These are phyloP conservation scores for Suhomyces coccinellae DNA, from an alignment of 1,139 yeast species.

Conservation along the genomic window DNA sequence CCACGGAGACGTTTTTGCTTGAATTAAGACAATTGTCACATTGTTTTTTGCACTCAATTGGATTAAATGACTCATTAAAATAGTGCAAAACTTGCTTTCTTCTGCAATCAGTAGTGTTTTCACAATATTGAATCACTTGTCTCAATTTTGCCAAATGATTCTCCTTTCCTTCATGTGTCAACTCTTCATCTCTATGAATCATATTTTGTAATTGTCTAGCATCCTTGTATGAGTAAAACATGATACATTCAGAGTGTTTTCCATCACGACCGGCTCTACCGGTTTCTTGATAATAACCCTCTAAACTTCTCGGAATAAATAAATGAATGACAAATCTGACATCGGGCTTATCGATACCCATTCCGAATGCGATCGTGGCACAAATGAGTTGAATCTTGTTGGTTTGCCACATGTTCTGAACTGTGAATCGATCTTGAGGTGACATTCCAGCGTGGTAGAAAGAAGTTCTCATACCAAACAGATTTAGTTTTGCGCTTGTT, in stretches of 20 bases:
- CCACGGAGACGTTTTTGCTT: constrained; percentile 44
- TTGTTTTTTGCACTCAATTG: constrained; percentile 61
- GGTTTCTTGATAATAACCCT: constrained; percentile 96
- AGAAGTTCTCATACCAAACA: constrained; percentile 64
- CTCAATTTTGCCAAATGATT: constrained; percentile 76
- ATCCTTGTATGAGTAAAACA: constrained; percentile 79
- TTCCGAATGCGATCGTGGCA: constrained; percentile 97
- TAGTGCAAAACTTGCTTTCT: constrained; percentile 85
- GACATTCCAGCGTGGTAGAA: constrained; percentile 95
- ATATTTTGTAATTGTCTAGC: constrained; percentile 70
- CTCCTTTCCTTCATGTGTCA: constrained; percentile 65
- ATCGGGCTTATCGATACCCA: constrained; percentile 98
- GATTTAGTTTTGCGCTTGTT: constrained; percentile 61
- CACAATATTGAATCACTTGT: constrained; percentile 90
- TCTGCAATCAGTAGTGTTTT: constrained; percentile 86
- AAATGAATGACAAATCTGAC: constrained; percentile 89
- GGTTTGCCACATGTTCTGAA: constrained; percentile 82
- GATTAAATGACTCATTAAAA: constrained; percentile 80
- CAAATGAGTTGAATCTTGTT: constrained; percentile 75
- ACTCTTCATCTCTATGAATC: constrained; percentile 74
- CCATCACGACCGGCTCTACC: constrained; percentile 99
- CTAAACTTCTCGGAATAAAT: constrained; percentile 86
- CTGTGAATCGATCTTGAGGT: constrained; percentile 65
- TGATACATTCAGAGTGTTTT: constrained; percentile 69
- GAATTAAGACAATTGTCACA: constrained; percentile 81